Percentiles rank a stretch among this genome's conserved stretches.
These are phyloP conservation scores for Yamadazyma dendronema DNA, from an alignment of 1,139 yeast genomes.

Conservation along the genomic window DNA sequence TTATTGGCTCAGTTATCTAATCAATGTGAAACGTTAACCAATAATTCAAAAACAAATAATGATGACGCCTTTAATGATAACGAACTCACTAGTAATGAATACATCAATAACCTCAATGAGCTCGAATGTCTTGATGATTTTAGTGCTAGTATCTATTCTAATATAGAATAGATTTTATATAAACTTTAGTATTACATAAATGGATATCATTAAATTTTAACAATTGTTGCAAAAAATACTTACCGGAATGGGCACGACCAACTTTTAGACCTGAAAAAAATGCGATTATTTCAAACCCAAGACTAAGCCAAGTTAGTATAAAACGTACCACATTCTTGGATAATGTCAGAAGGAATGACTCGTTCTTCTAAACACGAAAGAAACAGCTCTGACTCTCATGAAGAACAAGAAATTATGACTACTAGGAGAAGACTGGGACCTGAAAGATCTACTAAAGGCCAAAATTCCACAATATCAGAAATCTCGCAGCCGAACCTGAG, in stretches of 20 bases:
- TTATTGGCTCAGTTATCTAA: constrained; percentile 65
- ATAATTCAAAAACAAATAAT: constrained; percentile 21
- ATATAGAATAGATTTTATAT: constrained; percentile 51
- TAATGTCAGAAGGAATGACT: background rate
- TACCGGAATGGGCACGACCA: too few relatives aligned
- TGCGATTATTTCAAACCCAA: too few relatives aligned
- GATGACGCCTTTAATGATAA: constrained; percentile 31
- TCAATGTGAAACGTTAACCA: constrained; percentile 59
- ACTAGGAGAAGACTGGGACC: background rate
- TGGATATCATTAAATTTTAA: too few relatives aligned
- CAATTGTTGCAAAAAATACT: too few relatives aligned
- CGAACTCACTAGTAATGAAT: constrained; percentile 42
- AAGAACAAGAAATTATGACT: background rate
- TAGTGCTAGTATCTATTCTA: constrained; percentile 88
- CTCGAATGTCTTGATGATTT: constrained; percentile 77
- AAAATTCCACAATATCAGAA: background rate
- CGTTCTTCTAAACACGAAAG: background rate
- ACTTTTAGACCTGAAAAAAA: too few relatives aligned
- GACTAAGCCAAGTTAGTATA: too few relatives aligned
- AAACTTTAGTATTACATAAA: too few relatives aligned
- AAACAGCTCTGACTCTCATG: background rate
- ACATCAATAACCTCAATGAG: constrained; percentile 46
- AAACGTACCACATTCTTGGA: too few relatives aligned
- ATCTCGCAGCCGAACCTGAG: background rate
- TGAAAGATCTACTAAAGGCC: too few relatives aligned